Evolutionary conservation across 2,329 filamentous ascomycete genomes (phyloP), one percentile per base, ranked within the genome.

Genomic region (Coniochaeta pulveracea): DNA sequence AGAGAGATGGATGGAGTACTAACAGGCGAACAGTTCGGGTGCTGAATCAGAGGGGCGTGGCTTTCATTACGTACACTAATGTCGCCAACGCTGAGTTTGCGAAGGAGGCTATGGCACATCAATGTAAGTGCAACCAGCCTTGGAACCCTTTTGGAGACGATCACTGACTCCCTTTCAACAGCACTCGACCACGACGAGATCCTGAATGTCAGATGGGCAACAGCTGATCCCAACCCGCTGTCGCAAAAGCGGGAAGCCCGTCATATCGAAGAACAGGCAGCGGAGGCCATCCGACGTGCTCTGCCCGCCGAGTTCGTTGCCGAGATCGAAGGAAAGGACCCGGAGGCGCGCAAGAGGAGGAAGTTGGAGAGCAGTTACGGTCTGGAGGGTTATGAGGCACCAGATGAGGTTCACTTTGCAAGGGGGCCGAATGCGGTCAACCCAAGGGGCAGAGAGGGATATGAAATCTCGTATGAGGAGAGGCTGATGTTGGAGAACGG

Each of bases 191-290:
- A 96, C 55, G 80, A 76, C 41, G 91, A 98, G 58, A 79, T 95
- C 15, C 63, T 98, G 17, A 98, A 98, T 55, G 88, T 98, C 30
- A 72, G 93, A 41, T 98, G 91, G 91, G 91, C 91, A 26, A 98
- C 91, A 0, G 82, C 85, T 6, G 91, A 98, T 51, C 91, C 91
- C 2, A 98, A 98, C 46, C 91, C 91, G 0, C 79, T 91, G 64
- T 86, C 89, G 2, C 85, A 94, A 55, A 93, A 93, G 42, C 72
- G 93, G 39, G 91, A 98, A 58, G 89, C 82, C 3, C 70, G 81
- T 24, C 71, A 80, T 25, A 80, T 98, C 39, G 91, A 98, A 52
- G 91, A 98, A 51, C 91, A 98, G 55, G 91, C 91, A 2, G 91
- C 91, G 0, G 91, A 95, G 48, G 93, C 91, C 2, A 85, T 98